Evolutionary conservation across 495 filamentous ascomycete species (phyloP), one percentile per base, ranked within the genome.

Genomic region (Chaetomium tenue): DNA sequence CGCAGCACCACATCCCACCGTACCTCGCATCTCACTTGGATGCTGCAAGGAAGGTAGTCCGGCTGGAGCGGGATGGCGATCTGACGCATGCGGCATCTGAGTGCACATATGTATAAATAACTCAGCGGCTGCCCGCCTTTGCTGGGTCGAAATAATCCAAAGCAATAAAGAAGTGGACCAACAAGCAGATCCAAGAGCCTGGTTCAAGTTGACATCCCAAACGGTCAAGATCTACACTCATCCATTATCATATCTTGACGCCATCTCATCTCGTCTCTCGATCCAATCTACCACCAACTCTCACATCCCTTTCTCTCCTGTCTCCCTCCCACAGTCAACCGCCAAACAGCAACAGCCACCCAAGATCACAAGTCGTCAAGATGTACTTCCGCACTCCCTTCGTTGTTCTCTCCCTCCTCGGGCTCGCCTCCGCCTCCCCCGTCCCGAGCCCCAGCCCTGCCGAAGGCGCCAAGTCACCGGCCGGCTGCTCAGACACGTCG

Each of bases 401-500:
- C 40, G n/a, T 40, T 37, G n/a, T 57, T 25, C 23, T 69, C 40
- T 23, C 56, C 60, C 60, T 63, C 61, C 57, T 66, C 2, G 5
- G 48, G 12, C 30, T 50, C 4, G n/a, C 47, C 25, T 57, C 60
- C 47, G 61, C 67, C 33, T 65, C 59, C 2, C 64, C 61, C 9
- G 18, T 48, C 42, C 15, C 54, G 7, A 37, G 25, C 56, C 65
- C 57, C 20, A 28, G 57, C 6, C 18, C 33, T 2, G 57, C n/a
- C 15, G 61, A 25, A 11, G 9, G 26, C 30, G 51, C 53, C 56
- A 16, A n/a, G 13, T 37, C 52, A 6, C 11, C 59, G 18, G 66
- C 42, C 9, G 57, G 72, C 33, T 79, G 77, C 55, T 63, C 72
- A 30, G 58, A 63, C 22, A 65, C 67, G 16, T 77, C 76, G 16